Evolutionary conservation across 2,329 filamentous ascomycete species (phyloP), one percentile per base, ranked within the genome.

Genomic region (Ilyonectria sp.): DNA sequence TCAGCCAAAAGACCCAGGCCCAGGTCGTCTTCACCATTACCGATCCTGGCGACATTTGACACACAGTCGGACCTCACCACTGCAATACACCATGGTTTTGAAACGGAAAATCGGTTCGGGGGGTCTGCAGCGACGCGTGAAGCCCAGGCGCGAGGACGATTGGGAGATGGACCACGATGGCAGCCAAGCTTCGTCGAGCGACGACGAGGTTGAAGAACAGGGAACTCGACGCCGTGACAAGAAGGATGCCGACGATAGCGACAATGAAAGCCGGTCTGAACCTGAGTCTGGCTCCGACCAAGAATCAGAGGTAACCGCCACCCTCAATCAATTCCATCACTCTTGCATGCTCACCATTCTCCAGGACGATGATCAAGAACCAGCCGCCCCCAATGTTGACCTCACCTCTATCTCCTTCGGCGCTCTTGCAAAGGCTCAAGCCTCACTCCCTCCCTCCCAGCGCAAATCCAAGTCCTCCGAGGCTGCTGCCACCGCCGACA

Each of bases 341-440:
- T 13, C 29, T 13, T n/a, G 19, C 49, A 33, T 54, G 10, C 67
- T 76, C 46, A 74, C 40, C 29, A 43, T 44, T 15, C n/a, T n/a
- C 29, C 31, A 79, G 74, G 59, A 59, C 31, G 54, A 72, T 1
- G 76, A 77, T 26, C 73, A 73, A 29, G 79, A 79, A 23, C 74
- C 69, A 13, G 74, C 76, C 40, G 43, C 70, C 1, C 75, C 82
- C 6, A 80, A 79, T 19, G 78, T 86, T 63, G 85, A 87, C 65
- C 81, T 86, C 50, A 83, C 88, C 9, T 85, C 86, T 68, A 90
- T 98, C 71, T 96, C 94, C 26, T 98, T 98, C 76, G 95, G 94
- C 69, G 93, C 93, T n/a, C 86, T 98, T 46, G 94, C 93, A 71
- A 93, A 94, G 84, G 95, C 94, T 1, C 94, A 97, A 83, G 91